These are phyloP conservation scores for Colletotrichum phormii DNA, from an alignment of 2,329 filamentous ascomycete genomes.

Conservation along the genomic window DNA sequence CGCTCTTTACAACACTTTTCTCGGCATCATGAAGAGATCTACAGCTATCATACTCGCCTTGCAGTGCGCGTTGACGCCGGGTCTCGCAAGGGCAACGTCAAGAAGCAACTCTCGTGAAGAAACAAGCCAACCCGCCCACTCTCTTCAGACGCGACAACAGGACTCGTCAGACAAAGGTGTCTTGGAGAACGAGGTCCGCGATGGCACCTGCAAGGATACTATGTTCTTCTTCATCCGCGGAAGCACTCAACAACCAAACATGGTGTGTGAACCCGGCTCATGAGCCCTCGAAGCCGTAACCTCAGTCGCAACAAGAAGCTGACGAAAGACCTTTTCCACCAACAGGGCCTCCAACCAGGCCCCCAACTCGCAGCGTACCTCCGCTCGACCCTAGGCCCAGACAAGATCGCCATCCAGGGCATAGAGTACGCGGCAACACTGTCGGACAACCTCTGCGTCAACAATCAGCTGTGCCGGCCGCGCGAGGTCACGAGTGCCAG, in stretches of 20 bases:
- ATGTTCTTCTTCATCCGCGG: not conserved
- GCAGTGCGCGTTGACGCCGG: not conserved
- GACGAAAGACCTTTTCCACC: not conserved
- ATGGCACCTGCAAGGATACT: not conserved
- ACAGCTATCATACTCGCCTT: not conserved
- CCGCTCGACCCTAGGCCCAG: not conserved
- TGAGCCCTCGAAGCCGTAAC: too few relatives aligned
- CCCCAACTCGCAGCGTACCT: not conserved
- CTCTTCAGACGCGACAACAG: not conserved
- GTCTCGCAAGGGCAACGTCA: not conserved
- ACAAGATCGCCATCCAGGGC: not conserved
- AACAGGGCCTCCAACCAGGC: not conserved
- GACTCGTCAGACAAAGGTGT: not conserved
- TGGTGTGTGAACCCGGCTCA: not conserved
- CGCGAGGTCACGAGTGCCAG: not conserved
- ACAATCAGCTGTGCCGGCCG: not conserved
- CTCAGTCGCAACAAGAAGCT: not conserved
- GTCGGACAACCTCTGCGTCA: not conserved
- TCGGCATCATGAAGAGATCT: not conserved
- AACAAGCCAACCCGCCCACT: not conserved
- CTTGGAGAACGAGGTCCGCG: not conserved
- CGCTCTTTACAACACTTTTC: not conserved
- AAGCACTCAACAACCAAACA: not conserved
- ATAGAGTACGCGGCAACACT: not conserved
- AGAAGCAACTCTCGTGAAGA: not conserved